Percentiles rank a stretch among this genome's conserved stretches.
phyloP scores from a whole-genome alignment of 2,329 filamentous ascomycete genomes.

The Aphanocladium album region DNA sequence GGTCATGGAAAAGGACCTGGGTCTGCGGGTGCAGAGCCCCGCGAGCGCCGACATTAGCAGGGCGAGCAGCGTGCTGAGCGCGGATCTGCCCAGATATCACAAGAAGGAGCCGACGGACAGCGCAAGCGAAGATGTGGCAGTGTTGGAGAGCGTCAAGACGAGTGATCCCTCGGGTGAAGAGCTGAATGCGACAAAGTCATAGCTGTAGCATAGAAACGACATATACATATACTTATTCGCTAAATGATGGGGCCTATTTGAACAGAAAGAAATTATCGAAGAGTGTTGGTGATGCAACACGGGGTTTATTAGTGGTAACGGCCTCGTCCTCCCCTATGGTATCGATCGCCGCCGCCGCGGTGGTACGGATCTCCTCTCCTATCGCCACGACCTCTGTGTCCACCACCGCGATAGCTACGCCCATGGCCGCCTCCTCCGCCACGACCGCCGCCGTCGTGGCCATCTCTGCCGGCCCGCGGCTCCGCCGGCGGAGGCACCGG shows the following conservation, averaged over 20 bases:
- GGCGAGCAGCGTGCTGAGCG: constrained; percentile 61
- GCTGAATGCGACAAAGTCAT: constrained; percentile 15
- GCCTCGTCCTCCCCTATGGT: constrained; percentile 30
- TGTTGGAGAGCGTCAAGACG: constrained; percentile 29
- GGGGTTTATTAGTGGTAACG: constrained; percentile 27
- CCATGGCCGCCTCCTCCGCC: constrained; percentile 14
- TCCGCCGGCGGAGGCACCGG: constrained; percentile 32
- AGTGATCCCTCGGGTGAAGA: constrained; percentile 34
- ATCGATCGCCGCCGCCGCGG: constrained; percentile 31
- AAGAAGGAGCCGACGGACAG: constrained; percentile 10
- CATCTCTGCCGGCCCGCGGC: constrained; percentile 1
- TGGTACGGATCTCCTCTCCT: constrained; percentile 29
- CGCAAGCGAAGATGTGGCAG: constrained; percentile 17
- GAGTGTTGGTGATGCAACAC: too few species aligned
- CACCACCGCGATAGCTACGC: constrained; percentile 7
- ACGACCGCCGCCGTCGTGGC: constrained; percentile 9
- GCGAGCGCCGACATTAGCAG: constrained; percentile 64
- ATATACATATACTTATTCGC: not conserved
- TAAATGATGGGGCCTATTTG: not conserved
- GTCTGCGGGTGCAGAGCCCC: constrained; percentile 60
- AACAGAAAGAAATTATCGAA: too few species aligned
- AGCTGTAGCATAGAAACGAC: not conserved
- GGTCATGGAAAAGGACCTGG: constrained; percentile 57
- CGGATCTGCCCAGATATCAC: constrained; percentile 12
- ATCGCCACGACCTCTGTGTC: constrained; percentile 25